Evolutionary conservation across 2,329 filamentous ascomycete species (phyloP).

Genomic region (Ophiostoma himal-ulmi): DNA sequence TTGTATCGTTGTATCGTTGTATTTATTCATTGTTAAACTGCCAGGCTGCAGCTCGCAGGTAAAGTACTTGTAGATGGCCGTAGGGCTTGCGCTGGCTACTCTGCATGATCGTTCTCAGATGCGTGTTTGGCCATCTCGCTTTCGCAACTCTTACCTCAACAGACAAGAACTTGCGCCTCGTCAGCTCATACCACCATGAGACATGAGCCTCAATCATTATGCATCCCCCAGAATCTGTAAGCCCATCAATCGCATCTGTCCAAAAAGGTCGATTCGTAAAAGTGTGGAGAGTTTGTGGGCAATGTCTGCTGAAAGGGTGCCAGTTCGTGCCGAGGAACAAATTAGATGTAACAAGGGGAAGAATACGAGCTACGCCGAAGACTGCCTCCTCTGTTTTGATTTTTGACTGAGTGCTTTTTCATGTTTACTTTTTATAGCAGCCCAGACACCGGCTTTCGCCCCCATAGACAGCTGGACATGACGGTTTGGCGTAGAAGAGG

Average conservation of each 20-base stretch:
- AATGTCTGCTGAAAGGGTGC: neutral
- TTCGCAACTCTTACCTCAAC: neutral
- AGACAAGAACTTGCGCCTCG: neutral
- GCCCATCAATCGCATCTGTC: neutral
- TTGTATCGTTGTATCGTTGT: neutral
- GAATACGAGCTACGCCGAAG: neutral
- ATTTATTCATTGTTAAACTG: neutral
- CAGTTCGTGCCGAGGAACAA: neutral
- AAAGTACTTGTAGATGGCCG: neutral
- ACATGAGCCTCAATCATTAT: neutral
- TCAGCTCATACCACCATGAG: slow-evolving; percentile 3
- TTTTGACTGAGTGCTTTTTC: neutral
- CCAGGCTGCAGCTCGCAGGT: neutral
- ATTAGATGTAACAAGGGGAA: neutral
- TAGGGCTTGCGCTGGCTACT: neutral
- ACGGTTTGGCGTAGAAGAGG: neutral
- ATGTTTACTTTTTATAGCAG: too few species aligned
- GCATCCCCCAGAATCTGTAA: neutral
- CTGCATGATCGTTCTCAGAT: neutral
- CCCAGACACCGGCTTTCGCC: neutral
- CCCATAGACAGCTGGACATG: slow-evolving; percentile 3
- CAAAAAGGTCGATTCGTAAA: neutral
- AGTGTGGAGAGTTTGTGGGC: slow-evolving; percentile 1
- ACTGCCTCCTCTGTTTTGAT: neutral
- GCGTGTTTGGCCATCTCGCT: neutral